phyloP scores from a whole-genome alignment of 2,329 filamentous ascomycete genomes.

The Hortaea sp. region DNA sequence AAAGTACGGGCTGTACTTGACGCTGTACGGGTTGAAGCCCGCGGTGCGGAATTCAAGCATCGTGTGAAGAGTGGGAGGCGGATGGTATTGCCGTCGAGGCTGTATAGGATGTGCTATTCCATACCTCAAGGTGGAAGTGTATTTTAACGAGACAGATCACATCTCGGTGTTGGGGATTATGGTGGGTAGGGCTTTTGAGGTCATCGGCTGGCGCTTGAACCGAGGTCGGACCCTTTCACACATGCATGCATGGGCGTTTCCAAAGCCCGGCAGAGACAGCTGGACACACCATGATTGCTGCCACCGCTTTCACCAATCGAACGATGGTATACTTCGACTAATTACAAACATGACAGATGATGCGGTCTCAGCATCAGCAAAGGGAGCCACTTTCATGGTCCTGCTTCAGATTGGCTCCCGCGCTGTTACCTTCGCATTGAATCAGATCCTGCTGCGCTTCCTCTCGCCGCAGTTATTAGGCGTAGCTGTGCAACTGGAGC shows the following conservation, averaged over 20 bases:
- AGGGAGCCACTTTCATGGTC: conserved; percentile 77
- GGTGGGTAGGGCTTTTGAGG: too few species aligned
- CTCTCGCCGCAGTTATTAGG: conserved; percentile 78
- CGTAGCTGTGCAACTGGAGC: conserved; percentile 78
- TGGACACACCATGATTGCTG: too few species aligned
- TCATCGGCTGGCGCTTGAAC: too few species aligned
- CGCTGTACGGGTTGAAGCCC: conserved; percentile 90
- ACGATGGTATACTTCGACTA: not conserved
- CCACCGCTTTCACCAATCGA: too few species aligned
- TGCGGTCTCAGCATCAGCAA: conserved; percentile 41
- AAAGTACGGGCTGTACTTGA: conserved; percentile 98
- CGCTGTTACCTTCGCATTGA: conserved; percentile 78
- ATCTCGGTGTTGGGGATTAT: too few species aligned
- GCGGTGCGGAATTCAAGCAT: conserved; percentile 94
- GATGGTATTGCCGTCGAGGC: not conserved
- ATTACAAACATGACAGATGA: conserved; percentile 17
- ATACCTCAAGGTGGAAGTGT: not conserved
- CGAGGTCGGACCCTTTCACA: too few species aligned
- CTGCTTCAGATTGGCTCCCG: conserved; percentile 80
- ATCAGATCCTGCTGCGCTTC: conserved; percentile 81
- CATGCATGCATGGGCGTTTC: too few species aligned
- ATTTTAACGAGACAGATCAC: too few species aligned
- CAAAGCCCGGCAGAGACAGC: too few species aligned
- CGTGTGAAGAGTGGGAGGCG: conserved; percentile 9
- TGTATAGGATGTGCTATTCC: not conserved